Conservation (phyloP, 176 grass and related monocot genomes). For the Musa beccarii region DNA sequence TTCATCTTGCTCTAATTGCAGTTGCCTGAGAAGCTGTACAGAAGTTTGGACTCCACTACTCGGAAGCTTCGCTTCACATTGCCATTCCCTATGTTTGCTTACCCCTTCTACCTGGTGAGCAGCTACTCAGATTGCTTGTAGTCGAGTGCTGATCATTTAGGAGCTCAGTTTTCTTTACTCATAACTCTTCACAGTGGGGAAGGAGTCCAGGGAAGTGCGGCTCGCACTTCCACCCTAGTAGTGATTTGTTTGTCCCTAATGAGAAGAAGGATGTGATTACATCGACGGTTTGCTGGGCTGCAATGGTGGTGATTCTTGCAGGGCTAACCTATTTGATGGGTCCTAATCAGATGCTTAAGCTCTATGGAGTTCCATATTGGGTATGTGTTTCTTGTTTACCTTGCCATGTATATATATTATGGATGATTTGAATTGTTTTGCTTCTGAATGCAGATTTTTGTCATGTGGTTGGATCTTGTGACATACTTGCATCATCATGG, state of each 20-base stretch:
- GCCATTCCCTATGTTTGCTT: slow-evolving; percentile 87
- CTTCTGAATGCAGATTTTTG: slow-evolving; percentile 57
- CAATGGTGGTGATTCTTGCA: slow-evolving; percentile 55
- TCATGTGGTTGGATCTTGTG: slow-evolving; percentile 84
- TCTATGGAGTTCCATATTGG: slow-evolving; percentile 63
- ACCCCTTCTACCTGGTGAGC: slow-evolving; percentile 85
- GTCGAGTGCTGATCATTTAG: slow-evolving; percentile 1
- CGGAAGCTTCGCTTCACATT: slow-evolving; percentile 56
- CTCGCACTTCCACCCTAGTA: slow-evolving; percentile 75
- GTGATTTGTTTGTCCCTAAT: slow-evolving; percentile 60
- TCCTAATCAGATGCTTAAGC: slow-evolving; percentile 68
- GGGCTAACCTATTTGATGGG: slow-evolving; percentile 71
- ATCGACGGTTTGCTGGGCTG: slow-evolving; percentile 58
- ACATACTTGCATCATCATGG: slow-evolving; percentile 98
- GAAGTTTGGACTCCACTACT: slow-evolving; percentile 50
- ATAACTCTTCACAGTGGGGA: slow-evolving; percentile 30
- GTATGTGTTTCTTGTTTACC: slow-evolving; percentile 30
- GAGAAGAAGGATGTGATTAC: slow-evolving; percentile 85
- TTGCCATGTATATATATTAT: slow-evolving; percentile 9
- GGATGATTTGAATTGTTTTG: slow-evolving; percentile 18
- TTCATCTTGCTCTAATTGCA: slow-evolving; percentile 32
- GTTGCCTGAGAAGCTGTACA: slow-evolving; percentile 72
- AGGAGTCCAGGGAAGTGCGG: slow-evolving; percentile 77
- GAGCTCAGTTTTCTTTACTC: neutral
- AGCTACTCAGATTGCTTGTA: neutral